A percentile compares a stretch with the other conserved stretches of the same genome.
Conservation (phyloP, 2,329 filamentous ascomycete species). For the Capronia coronata region DNA sequence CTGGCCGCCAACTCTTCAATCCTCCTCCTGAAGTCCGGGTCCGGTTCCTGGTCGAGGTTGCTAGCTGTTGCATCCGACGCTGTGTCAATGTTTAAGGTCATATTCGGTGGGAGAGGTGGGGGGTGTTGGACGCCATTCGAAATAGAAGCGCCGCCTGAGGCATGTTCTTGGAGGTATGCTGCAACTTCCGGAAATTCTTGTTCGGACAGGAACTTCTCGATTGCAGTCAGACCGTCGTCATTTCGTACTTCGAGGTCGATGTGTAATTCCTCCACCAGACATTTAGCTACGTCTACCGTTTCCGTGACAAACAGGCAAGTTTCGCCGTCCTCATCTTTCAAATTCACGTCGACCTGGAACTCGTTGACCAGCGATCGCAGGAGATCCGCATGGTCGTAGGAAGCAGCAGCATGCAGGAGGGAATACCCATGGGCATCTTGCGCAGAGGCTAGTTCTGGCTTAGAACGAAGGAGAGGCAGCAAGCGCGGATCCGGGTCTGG, state of each 20-base stretch:
- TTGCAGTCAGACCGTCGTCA: constrained; percentile 69
- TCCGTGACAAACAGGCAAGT: constrained; percentile 94
- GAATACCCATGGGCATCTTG: constrained; percentile 94
- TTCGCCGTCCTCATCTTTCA: constrained; percentile 85
- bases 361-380: constrained; percentile 68
- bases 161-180: constrained; percentile 55
- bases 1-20: constrained; percentile 84
- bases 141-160: constrained; percentile 27
- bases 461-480: constrained; percentile 64
- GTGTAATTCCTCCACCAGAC: constrained; percentile 75
- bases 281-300: constrained; percentile 66
- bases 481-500: constrained; percentile 53
- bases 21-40: constrained; percentile 73
- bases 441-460: constrained; percentile 67
- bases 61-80: constrained; percentile 48
- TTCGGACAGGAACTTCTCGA: constrained; percentile 72
- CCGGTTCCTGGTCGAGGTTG: constrained; percentile 47
- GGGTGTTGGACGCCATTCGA: constrained; percentile 41
- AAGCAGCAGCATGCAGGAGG: constrained; percentile 83
- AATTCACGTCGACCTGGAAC: constrained; percentile 69
- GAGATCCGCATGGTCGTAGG: constrained; percentile 80
- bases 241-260: constrained; percentile 62
- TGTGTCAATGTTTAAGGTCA: constrained; percentile 70
- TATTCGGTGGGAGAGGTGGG: constrained; percentile 64
- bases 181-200: constrained; percentile 70